Evolutionary conservation across 140 eudicot species (phyloP).

Genomic region (Anethum foeniculum): DNA sequence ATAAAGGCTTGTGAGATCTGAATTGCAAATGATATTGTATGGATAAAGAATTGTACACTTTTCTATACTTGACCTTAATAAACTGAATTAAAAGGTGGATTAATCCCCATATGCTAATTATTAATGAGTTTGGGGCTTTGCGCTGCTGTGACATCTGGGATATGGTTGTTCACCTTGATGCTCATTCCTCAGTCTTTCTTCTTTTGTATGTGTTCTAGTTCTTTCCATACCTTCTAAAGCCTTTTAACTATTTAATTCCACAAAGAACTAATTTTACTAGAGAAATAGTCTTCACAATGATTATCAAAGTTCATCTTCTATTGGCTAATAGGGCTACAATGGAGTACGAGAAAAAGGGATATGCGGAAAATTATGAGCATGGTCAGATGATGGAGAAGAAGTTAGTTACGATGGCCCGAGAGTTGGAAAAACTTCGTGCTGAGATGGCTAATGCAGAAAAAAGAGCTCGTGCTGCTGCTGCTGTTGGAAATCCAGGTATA

Average conservation of each 20-base stretch:
- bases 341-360: conserved; percentile 83
- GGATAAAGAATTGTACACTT: not conserved
- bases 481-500: conserved; percentile 56
- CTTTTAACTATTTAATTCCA: not conserved
- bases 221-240: not conserved
- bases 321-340: conserved; percentile 63
- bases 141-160: not conserved
- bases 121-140: not conserved
- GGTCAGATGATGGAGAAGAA: conserved; percentile 91
- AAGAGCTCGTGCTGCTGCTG: conserved; percentile 70
- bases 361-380: conserved; percentile 86
- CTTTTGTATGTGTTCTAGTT: not conserved
- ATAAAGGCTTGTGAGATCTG: not conserved
- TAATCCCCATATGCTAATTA: not conserved
- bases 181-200: not conserved
- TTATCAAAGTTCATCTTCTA: not conserved
- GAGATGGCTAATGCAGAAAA: conserved; percentile 94
- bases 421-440: conserved; percentile 88
- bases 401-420: conserved; percentile 82
- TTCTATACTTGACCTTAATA: not conserved
- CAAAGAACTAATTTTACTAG: not conserved
- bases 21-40: not conserved
- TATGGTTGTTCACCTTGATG: not conserved
- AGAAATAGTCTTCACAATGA: not conserved
- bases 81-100: no score